Conservation (phyloP, 192 early-diverging fungal genomes). For the Coemansia brasiliensis region DNA sequence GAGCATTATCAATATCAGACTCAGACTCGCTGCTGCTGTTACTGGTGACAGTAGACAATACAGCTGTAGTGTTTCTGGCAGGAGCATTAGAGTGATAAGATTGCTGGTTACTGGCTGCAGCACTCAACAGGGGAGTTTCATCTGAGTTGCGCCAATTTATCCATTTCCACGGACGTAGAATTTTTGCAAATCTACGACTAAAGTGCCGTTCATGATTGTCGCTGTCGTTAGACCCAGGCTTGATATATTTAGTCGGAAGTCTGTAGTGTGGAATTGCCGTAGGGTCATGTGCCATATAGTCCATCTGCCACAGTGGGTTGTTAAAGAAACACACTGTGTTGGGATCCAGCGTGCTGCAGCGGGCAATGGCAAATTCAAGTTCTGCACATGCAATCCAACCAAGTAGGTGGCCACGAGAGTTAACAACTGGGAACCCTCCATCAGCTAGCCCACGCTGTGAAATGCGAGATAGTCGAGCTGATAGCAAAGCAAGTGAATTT, state of each 20-base stretch:
- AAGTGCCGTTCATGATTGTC: not conserved
- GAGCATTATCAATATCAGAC: not conserved
- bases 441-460: conserved; percentile 64
- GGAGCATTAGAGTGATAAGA: conserved; percentile 15
- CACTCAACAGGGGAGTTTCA: conserved; percentile 13
- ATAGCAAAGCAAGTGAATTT: conserved; percentile 61
- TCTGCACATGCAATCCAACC: conserved; percentile 85
- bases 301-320: conserved; percentile 55
- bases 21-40: conserved; percentile 7
- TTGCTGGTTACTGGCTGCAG: not conserved
- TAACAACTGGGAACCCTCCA: conserved; percentile 73
- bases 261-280: conserved; percentile 38
- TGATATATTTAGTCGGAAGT: conserved; percentile 12
- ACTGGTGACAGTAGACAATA: not conserved
- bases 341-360: conserved; percentile 31
- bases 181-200: not conserved
- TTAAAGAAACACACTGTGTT: conserved; percentile 57
- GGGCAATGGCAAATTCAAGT: conserved; percentile 69
- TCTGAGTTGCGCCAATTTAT: not conserved
- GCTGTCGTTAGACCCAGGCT: too few relatives aligned
- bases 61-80: not conserved
- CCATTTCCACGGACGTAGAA: conserved; percentile 12
- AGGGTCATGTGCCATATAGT: conserved; percentile 34
- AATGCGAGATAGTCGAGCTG: conserved; percentile 58
- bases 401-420: conserved; percentile 59